These are phyloP conservation scores for Penicillium psychrosexuale DNA, from an alignment of 2,329 filamentous ascomycete species.

Conservation along the genomic window DNA sequence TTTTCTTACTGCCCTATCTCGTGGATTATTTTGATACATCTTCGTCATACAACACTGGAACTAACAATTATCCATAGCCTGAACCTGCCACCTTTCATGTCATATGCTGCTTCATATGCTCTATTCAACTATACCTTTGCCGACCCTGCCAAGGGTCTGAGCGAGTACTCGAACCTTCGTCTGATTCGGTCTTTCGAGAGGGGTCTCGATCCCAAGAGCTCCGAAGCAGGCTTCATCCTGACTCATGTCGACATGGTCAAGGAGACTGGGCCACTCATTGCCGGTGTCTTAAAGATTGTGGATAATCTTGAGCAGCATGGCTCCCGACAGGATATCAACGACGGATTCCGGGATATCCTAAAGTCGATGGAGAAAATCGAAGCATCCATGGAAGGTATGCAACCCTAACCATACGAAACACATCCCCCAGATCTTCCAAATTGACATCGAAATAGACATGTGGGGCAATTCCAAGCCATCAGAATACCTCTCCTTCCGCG, in stretches of 20 bases:
- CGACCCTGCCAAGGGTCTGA: conserved; percentile 53
- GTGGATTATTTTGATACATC: background rate
- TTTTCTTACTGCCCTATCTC: background rate
- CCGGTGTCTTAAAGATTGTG: conserved; percentile 67
- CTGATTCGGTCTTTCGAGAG: conserved; percentile 89
- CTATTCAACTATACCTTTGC: conserved; percentile 63
- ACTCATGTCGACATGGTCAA: conserved; percentile 95
- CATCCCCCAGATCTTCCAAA: background rate
- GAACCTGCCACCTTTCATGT: conserved; percentile 90
- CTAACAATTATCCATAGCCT: conserved; percentile 42
- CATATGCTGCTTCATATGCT: conserved; percentile 65
- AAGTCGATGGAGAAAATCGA: conserved; percentile 68
- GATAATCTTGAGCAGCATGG: conserved; percentile 51
- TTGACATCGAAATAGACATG: conserved; percentile 58
- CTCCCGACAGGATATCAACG: conserved; percentile 60
- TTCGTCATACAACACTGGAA: background rate
- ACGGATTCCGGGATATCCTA: conserved; percentile 61
- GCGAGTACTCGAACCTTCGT: conserved; percentile 64
- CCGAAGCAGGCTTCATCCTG: conserved; percentile 92
- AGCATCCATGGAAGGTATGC: conserved; percentile 68
- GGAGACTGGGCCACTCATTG: conserved; percentile 74
- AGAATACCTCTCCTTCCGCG: conserved; percentile 85
- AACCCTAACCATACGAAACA: background rate
- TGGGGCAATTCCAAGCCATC: conserved; percentile 82
- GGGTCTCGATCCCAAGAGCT: conserved; percentile 79